Base-by-base conservation (phyloP, 2,329 filamentous ascomycete genomes). In the Pseudogymnoascus sp. region DNA sequence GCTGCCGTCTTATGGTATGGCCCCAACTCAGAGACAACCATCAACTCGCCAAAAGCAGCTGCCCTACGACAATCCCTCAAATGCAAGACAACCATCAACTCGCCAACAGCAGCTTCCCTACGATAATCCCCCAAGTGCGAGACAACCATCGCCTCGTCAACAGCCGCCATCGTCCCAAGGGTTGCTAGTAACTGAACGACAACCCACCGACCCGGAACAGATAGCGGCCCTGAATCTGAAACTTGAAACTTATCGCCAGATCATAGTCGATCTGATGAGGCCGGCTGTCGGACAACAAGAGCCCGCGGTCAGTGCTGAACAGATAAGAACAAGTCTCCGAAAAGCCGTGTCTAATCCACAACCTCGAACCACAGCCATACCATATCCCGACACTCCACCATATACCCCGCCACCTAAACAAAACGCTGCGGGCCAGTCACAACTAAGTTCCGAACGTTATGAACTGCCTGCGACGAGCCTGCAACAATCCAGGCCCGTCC, bases 191-290 rank as follows among this genome's bases (percentile, higher is more conserved):
- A 31, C n/a, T 21, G 6, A n/a, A 34, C 51, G n/a, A 1, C n/a
- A 6, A 14, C 29, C 29, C 51, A 57, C 29, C 29, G 51, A 34
- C 2, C 16, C 29, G 12, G 51, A 57, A 4, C n/a, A 57, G 51
- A 57, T 57, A n/a, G 51, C 51, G 16, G 51, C 51, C n/a, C n/a
- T 57, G 16, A 57, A 34, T 34, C n/a, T 57, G 10, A 57, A 57
- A 11, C 51, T 57, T 8, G 51, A 57, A 21, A 29, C 51, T n/a
- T 57, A 57, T 16, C 51, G 29, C 51, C 51, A 57, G 51, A 57
- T 57, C 51, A 57, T 57, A 57, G 51, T 57, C 29, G 51, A 57
- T 21, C 51, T 57, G 1, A 26, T 57, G 51, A 57, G 4, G n/a
- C 51, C 51, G 4, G 16, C 8, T 2, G 2, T n/a, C 51, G 8